Evolutionary conservation across 2,329 filamentous ascomycete species (phyloP), one percentile per base, ranked within the genome.

Genomic region (Arthrobotrys iridis): DNA sequence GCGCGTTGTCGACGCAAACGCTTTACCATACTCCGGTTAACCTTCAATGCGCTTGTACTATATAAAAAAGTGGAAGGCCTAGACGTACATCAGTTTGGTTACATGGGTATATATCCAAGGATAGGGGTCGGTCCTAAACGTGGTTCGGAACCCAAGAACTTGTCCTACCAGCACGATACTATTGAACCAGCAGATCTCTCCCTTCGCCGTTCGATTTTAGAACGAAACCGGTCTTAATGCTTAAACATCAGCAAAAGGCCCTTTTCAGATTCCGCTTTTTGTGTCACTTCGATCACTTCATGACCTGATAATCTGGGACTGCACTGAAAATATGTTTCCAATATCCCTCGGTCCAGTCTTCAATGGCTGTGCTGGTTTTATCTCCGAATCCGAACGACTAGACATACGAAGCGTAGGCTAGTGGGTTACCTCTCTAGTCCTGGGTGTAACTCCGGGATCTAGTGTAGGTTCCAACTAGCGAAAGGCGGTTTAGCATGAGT

Each of bases 41-140:
- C 43, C 2, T 3, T 22, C 13, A 18, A 2, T 48, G n/a, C 33
- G 7, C 24, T 24, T 5, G 18, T 22, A 10, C 18, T 13, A 57
- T 18, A 26, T 3, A 1, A 37, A 1, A 22, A 33, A 37, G 1
- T 13, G n/a, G 35, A 45, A 26, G 33, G 55, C 55, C 55, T 59
- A 59, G 55, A 59, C 15, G 22, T 28, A 33, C 3, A n/a, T 6
- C 15, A 10, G 35, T 5, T 40, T 63, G 18, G 15, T n/a, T 26
- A 30, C 30, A 40, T 18, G n/a, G n/a, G n/a, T n/a, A 37, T 40
- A 24, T 52, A 37, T 41, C 46, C 45, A 18, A 65, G 55, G 35
- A 28, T 10, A 52, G 35, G 28, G 62, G 20, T n/a, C 45, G 45
- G 43, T 30, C 22, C 20, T 18, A 30, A 65, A 65, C 62, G 62